Evolutionary conservation across 257 asterid genomes (phyloP), one percentile per base, ranked within the genome.

Genomic region (Nicotiana benthamiana): DNA sequence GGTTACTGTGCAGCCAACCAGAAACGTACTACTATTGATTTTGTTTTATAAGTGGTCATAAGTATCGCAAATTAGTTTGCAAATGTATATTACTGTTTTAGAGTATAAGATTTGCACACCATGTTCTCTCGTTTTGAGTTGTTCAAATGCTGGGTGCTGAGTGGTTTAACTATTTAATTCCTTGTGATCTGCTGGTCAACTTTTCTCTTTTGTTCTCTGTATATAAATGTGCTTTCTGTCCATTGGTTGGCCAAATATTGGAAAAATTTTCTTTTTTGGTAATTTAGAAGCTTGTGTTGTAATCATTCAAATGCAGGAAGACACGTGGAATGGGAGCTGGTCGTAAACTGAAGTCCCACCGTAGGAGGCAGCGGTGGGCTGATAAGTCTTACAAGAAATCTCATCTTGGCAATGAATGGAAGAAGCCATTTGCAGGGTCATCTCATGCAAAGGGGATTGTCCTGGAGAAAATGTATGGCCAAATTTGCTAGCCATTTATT

Each of bases 401-500:
- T 57, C 80, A 77, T 77, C 80, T 77, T 77, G 80, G 80, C 1
- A 77, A 77, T 57, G 80, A n/a, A 77, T 77, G 80, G 80, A 77
- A 77, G 36, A 77, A 77, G 70, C 80, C 80, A 20, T 77, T 77
- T 57, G 36, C 80, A 54, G 80, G 80, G 57, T 77, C 80, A 30
- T 77, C 80, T 61, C 80, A 77, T 10, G 80, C 80, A 52, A 77
- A 77, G 66, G 80, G 80, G 70, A 57, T 77, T 77, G 80, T 77
- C 57, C 80, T 77, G 11, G 80, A 77, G 80, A 77, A 77, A 61
- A 20, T 77, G 80, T 77, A 77, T 28, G 64, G 6, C 16, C 56
- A n/a, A 56, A 20, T 57, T 54, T 61, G 6, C 16, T 32, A 7
- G 4, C 16, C 52, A n/a, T 28, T 24, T 32, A 1, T 3, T 27